Evolutionary conservation across 805 yeast genomes (phyloP), one percentile per base, ranked within the genome.

Genomic region (Metschnikowia santaceciliae): DNA sequence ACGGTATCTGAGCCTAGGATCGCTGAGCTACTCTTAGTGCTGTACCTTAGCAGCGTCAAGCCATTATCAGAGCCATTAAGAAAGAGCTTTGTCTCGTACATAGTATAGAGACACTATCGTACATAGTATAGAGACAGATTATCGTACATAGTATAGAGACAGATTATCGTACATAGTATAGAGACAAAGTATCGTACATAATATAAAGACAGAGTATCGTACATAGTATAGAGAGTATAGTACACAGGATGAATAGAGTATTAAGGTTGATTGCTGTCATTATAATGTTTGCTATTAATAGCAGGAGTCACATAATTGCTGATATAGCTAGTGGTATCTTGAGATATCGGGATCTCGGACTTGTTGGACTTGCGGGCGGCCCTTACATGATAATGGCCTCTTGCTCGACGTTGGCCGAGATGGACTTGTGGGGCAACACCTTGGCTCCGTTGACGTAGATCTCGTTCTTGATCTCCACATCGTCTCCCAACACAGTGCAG

Each of bases 371-470:
- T 26, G 30, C 30, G 30, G 5, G 30, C 30, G 30, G 30, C 30
- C 30, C 30, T 81, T 81, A 94, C 99, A 94, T 94, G 77, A 94
- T 94, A 80, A 94, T 94, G 66, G 96, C 87, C 70, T 96, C 98
- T 75, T 87, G 84, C 82, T 95, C 98, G 72, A 94, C 96, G 72
- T 94, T 94, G 61, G 90, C 81, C 58, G 96, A 86, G 73, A 94
- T 92, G 56, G 96, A 80, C 82, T 94, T 94, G 84, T 94, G 99
- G 62, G 99, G 99, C 70, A 94, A 84, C 61, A 94, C 97, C 74
- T 94, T 90, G 77, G 97, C 99, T 75, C 99, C 99, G 76, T 94
- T 94, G 66, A 94, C 96, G 82, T 94, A 94, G 71, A 94, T 82
- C 81, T 92, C 99, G 71, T 94, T 97, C 80, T 92, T 90, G 71